Base-by-base conservation (phyloP, 371 early-diverging fungal genomes). In the Actinomortierella wolfii region DNA sequence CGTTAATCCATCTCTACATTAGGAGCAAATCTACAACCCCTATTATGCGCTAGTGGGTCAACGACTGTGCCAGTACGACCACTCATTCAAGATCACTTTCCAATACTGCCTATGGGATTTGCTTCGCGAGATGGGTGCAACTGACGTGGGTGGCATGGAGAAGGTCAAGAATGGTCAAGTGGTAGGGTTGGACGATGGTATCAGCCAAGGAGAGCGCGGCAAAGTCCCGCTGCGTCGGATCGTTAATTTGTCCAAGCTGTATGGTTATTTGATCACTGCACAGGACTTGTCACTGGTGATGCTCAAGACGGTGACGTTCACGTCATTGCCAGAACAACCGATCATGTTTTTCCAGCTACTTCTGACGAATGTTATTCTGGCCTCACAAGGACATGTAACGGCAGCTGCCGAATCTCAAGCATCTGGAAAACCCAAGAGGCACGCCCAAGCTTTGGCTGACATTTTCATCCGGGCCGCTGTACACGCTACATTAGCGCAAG, bases 71-170 rank as follows among this genome's bases (percentile, higher is more conserved):
- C 78, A 81, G 40, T 79, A 83, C 26, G 84, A 87, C 55, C 90
- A 91, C 76, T 87, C 90, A 13, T 92, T 88, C 80, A 92, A 90
- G 78, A 87, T 97, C 57, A 98, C 98, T 2, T 91, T 94, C 73
- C 95, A 96, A 83, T 98, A 92, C 67, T 86, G 90, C 23, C 83
- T 98, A 25, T 98, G 98, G 98, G 98, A 98, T 77, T 87, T 91
- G 64, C 63, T 93, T 51, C 80, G 92, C 44, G 90, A 89, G 65
- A 77, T 89, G 61, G 94, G 94, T 41, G 92, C 92, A 56, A 71
- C 68, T 20, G 90, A 89, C 56, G 88, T 92, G 1, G 93, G 93
- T 51, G 92, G 92, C 5, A 75, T 92, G 67, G 88, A 88, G 44
- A 76, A 83, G 56, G 68, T 76, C 53, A 76, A 74, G 20, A 60